These are phyloP conservation scores for Syzygium aromaticum DNA, from an alignment of 345 rosid genomes.

Conservation along the genomic window DNA sequence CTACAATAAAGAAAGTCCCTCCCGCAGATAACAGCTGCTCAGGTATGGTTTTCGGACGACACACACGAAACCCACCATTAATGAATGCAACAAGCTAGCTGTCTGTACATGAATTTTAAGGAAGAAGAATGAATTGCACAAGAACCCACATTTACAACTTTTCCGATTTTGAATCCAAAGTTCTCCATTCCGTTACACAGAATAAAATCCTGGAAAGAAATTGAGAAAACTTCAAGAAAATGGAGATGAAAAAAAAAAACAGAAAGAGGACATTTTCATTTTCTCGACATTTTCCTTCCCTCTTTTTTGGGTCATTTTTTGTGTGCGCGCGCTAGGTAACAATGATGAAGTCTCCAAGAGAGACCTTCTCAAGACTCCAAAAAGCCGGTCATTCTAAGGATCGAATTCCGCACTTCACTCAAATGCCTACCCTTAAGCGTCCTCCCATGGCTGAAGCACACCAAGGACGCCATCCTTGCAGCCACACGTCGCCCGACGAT, in stretches of 20 bases:
- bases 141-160: neutral
- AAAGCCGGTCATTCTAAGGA: slow-evolving; percentile 85
- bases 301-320: neutral
- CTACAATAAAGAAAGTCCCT: neutral
- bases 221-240: neutral
- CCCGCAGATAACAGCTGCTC: neutral
- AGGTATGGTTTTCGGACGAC: neutral
- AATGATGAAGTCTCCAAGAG: neutral
- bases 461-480: slow-evolving; percentile 67
- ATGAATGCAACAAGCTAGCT: neutral
- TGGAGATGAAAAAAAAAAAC: neutral
- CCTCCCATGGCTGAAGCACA: slow-evolving; percentile 75
- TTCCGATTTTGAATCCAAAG: neutral
- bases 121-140: neutral
- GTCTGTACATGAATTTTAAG: neutral
- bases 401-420: slow-evolving; percentile 63
- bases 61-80: neutral
- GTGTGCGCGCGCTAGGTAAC: neutral
- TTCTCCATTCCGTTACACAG: neutral
- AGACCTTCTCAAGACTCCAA: slow-evolving; percentile 39
- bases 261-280: neutral
- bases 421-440: slow-evolving; percentile 77
- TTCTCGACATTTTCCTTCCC: neutral
- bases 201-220: neutral
- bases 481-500: slow-evolving; percentile 40